Evolutionary conservation across 495 filamentous ascomycete species (phyloP).

Genomic region (Penicillium paxilli): DNA sequence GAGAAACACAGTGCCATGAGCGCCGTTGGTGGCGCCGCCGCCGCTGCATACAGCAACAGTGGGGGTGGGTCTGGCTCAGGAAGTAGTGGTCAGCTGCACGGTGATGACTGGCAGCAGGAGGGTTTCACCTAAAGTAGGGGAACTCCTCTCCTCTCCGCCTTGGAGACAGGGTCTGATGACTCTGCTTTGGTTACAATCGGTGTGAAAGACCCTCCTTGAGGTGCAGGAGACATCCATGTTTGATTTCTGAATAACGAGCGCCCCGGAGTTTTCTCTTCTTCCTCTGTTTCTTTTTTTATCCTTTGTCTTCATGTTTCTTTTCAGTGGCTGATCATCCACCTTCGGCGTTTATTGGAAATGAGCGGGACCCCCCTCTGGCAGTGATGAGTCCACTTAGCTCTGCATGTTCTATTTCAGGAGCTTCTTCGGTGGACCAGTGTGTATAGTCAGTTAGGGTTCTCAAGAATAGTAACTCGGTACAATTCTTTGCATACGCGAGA

Average conservation of each 20-base stretch:
- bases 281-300: constrained; percentile 3
- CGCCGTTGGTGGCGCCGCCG: constrained; percentile 42
- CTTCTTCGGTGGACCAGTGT: constrained; percentile 10
- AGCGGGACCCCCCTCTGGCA: constrained; percentile 5
- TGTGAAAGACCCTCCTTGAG: not conserved
- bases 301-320: constrained; percentile 4
- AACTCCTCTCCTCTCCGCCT: not conserved
- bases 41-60: constrained; percentile 38
- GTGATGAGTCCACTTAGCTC: not conserved
- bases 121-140: constrained; percentile 47
- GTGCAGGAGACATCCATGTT: constrained; percentile 4
- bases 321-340: constrained; percentile 13
- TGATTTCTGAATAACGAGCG: constrained; percentile 22
- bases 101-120: constrained; percentile 63
- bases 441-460: constrained; percentile 12
- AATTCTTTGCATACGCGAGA: not conserved
- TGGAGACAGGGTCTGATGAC: not conserved
- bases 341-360: constrained; percentile 18
- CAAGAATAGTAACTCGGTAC: not conserved
- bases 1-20: constrained; percentile 54
- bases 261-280: constrained; percentile 14
- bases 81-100: constrained; percentile 43
- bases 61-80: constrained; percentile 32
- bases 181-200: constrained; percentile 1
- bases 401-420: constrained; percentile 1